Evolutionary conservation across 2,329 filamentous ascomycete genomes (phyloP), one percentile per base, ranked within the genome.

Genomic region (Hymenoscyphus occultus): DNA sequence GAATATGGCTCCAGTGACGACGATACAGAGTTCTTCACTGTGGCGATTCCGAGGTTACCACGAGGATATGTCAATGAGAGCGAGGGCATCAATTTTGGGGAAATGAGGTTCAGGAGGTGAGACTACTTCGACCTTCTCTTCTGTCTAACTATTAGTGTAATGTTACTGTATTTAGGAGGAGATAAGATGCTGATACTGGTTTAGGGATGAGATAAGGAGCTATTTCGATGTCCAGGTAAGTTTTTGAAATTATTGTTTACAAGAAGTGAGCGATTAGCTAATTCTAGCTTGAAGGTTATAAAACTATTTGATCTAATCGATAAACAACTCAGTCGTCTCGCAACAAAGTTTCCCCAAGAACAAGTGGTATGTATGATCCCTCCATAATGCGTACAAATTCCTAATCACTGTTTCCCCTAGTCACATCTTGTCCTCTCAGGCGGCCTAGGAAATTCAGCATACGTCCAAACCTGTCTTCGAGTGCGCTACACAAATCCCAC

Each of bases 371-470:
- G 60, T 39, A 45, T 14, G n/a, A 57, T 6, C 39, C 54, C 9
- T 5, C 12, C 3, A 16, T 58, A 4, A 5, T 35, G 1, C 5
- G 3, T 19, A 22, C 45, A 48, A n/a, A 19, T 58, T 9, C 32
- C 56, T 39, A 56, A 32, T 42, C 13, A 16, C 42, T n/a, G 58
- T 10, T 9, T 1, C 42, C 1, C 5, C 9, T 76, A 64, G 74
- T 73, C 59, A 71, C 71, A 79, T 64, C 71, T 81, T 1, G 74
- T 81, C 0, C 73, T 81, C 1, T 79, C 76, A 5, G 79, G 79
- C 5, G 79, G 79, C 1, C 71, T 81, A 0, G 78, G 79, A 10
- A 80, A 78, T 61, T 78, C 74, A 0, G 71, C 75, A 16, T 81
- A 81, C 65, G 75, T 81, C 4, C 78, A 78, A 58, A 68, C 72